Conservation (phyloP, 1,284 basidiomycete genomes). For the Cutaneotrichosporon daszewskae region DNA sequence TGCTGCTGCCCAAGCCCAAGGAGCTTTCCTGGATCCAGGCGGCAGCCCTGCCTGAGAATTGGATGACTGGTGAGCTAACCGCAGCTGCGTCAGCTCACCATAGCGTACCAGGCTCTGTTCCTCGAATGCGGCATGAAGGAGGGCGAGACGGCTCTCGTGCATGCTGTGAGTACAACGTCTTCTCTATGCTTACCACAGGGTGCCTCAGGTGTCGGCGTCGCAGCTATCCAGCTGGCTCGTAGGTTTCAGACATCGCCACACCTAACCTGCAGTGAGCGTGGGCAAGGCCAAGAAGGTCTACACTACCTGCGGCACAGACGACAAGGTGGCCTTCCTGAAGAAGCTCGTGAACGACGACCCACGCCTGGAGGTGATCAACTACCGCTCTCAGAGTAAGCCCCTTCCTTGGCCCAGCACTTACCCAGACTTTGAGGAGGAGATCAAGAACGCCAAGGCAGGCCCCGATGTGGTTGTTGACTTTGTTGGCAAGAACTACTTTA, state of each 20-base stretch:
- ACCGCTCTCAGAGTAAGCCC: conserved; percentile 67
- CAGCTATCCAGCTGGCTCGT: conserved; percentile 83
- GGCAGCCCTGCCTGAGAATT: conserved; percentile 78
- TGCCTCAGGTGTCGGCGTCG: conserved; percentile 82
- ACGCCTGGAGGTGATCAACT: conserved; percentile 73
- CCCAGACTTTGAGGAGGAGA: conserved; percentile 50
- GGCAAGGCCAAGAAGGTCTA: conserved; percentile 57
- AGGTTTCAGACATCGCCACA: conserved; percentile 47
- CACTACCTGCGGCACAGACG: conserved; percentile 76
- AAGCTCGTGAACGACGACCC: conserved; percentile 49
- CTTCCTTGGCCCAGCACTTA: not conserved
- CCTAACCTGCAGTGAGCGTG: conserved; percentile 23
- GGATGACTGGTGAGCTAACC: conserved; percentile 69
- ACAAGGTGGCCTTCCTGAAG: conserved; percentile 75
- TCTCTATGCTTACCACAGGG: conserved; percentile 46
- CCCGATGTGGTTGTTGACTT: conserved; percentile 80
- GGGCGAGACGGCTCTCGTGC: conserved; percentile 74
- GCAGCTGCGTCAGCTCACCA: not conserved
- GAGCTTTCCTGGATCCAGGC: conserved; percentile 76
- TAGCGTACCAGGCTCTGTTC: conserved; percentile 77
- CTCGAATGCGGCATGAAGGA: conserved; percentile 63
- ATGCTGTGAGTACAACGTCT: conserved; percentile 55
- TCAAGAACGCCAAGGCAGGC: conserved; percentile 43
- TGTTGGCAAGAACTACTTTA: conserved; percentile 63
- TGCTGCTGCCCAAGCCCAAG: conserved; percentile 69